phyloP scores from a whole-genome alignment of 2,329 filamentous ascomycete species.

The Colletotrichum musae region DNA sequence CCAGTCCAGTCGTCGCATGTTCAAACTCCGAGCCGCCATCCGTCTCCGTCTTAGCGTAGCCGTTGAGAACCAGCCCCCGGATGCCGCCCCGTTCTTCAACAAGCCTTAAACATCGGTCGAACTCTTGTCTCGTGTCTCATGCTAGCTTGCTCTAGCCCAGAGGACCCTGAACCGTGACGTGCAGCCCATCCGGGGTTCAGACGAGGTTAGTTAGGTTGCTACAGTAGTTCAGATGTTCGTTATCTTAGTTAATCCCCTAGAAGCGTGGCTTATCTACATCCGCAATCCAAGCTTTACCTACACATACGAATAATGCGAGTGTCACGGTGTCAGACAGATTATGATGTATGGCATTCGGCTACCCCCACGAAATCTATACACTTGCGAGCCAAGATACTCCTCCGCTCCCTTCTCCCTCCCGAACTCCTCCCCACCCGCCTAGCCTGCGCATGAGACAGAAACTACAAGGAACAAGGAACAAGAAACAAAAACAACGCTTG shows the following conservation, averaged over 20 bases:
- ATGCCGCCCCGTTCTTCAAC: constrained; percentile 7
- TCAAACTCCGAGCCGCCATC: background rate
- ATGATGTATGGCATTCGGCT: constrained; percentile 33
- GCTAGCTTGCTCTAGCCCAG: background rate
- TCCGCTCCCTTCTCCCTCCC: background rate
- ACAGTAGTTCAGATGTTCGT: background rate
- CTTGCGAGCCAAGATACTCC: constrained; percentile 22
- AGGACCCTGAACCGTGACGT: background rate
- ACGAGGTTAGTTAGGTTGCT: background rate
- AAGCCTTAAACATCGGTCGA: background rate
- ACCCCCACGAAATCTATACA: constrained; percentile 33
- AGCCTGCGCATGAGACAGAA: background rate
- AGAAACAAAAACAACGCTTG: background rate
- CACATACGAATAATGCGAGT: background rate
- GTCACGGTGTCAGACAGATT: constrained; percentile 23
- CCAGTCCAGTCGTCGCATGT: too few relatives aligned
- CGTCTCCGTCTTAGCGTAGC: constrained; percentile 11
- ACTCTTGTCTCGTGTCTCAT: constrained; percentile 5
- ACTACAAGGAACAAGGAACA: too few relatives aligned
- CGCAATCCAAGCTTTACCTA: background rate
- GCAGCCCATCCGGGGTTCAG: background rate
- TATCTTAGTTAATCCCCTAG: too few relatives aligned
- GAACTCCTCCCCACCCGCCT: background rate
- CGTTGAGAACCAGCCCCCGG: background rate
- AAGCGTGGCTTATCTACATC: background rate